Evolutionary conservation across 208 protist genomes (phyloP).

Genomic region (Trypanosoma avium): DNA sequence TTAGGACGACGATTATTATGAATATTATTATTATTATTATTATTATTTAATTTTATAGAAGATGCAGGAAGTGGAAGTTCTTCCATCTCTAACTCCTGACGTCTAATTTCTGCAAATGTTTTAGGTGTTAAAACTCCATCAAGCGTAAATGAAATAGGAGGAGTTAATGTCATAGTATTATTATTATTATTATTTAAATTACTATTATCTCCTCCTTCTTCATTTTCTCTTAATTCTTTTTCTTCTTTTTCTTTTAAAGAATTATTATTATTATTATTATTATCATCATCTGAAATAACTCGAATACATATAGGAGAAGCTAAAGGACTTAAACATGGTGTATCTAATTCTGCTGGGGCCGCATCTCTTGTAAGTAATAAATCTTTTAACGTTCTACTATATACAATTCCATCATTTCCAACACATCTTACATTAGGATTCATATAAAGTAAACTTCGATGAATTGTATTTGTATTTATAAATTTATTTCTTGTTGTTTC

Average conservation of each 20-base stretch:
- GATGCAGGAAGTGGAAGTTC: background rate
- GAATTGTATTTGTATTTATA: background rate
- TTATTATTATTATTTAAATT: background rate
- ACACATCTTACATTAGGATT: slow-evolving; percentile 60
- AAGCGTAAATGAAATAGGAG: slow-evolving; percentile 40
- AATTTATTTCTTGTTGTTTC: background rate
- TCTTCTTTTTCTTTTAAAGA: slow-evolving; percentile 9
- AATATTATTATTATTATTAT: slow-evolving; percentile 13
- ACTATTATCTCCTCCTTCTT: background rate
- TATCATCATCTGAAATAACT: background rate
- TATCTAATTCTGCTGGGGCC: slow-evolving; percentile 45
- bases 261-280: background rate
- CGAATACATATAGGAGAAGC: slow-evolving; percentile 1
- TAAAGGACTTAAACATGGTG: slow-evolving; percentile 36
- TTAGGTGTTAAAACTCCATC: slow-evolving; percentile 65
- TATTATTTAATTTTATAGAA: slow-evolving; percentile 18
- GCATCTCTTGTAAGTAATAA: slow-evolving; percentile 32
- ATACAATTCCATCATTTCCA: slow-evolving; percentile 31
- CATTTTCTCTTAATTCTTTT: background rate
- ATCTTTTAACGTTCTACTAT: slow-evolving; percentile 52
- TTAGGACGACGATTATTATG: background rate
- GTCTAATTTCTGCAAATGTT: slow-evolving; percentile 53
- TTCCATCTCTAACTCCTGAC: slow-evolving; percentile 24
- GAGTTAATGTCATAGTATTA: slow-evolving; percentile 3
- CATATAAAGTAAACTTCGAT: slow-evolving; percentile 6